Percentiles rank a stretch among this genome's conserved stretches.
These are phyloP conservation scores for Eleusine indica DNA, from an alignment of 176 grass and related monocot species.

Conservation along the genomic window DNA sequence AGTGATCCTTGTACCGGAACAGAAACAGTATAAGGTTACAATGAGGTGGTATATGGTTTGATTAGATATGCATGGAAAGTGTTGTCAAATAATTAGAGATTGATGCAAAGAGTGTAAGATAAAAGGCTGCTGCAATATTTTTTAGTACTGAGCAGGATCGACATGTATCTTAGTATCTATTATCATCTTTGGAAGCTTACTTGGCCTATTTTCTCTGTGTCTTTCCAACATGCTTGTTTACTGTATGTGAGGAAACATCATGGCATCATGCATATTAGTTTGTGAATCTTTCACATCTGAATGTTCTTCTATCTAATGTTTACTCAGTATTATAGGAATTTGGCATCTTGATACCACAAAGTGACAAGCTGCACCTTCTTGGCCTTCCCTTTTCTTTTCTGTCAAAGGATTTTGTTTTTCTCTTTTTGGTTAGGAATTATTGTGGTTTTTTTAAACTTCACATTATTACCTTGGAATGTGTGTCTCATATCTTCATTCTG, in stretches of 20 bases:
- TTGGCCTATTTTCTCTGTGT: constrained; percentile 6
- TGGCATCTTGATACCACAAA: neutral
- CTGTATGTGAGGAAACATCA: constrained; percentile 18
- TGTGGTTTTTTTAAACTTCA: neutral
- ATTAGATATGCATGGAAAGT: neutral
- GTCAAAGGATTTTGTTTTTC: neutral
- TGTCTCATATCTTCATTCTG: constrained; percentile 13
- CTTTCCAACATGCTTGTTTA: neutral
- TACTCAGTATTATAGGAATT: neutral
- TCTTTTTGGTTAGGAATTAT: neutral
- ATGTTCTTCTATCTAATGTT: neutral
- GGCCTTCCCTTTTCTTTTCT: neutral
- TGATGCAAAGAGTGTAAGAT: constrained; percentile 8
- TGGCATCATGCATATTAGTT: constrained; percentile 2
- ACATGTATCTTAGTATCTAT: constrained; percentile 1
- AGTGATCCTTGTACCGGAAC: neutral
- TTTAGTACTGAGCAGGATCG: neutral
- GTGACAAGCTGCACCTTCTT: neutral
- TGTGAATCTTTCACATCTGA: neutral
- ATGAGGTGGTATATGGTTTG: constrained; percentile 3
- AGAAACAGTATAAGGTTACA: constrained; percentile 6
- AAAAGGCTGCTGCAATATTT: neutral
- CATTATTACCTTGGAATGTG: constrained; percentile 1
- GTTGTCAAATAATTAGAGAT: neutral
- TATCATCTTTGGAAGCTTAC: constrained; percentile 21